These are phyloP conservation scores for Spizellomyces punctatus DNA, from an alignment of 192 early-diverging fungal species.

Conservation along the genomic window DNA sequence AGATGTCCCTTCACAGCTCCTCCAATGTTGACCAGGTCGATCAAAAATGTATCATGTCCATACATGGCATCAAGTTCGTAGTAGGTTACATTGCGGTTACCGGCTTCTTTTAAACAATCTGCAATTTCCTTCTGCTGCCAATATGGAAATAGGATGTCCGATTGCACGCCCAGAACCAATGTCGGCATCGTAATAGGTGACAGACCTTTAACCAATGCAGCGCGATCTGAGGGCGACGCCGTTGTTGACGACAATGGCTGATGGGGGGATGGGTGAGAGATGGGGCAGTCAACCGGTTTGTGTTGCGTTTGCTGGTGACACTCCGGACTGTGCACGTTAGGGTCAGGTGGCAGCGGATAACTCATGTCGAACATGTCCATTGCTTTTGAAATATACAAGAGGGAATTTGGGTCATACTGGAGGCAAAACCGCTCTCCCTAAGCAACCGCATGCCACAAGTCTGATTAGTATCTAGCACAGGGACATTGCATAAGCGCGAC, in stretches of 20 bases:
- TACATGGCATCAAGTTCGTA: slow-evolving; percentile 97
- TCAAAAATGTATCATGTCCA: slow-evolving; percentile 96
- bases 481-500: not conserved
- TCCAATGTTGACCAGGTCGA: slow-evolving; percentile 87
- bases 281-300: not conserved
- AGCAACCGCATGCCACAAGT: not conserved
- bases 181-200: slow-evolving; percentile 72
- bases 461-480: not conserved
- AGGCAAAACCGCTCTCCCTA: slow-evolving; percentile 90
- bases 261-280: slow-evolving; percentile 7
- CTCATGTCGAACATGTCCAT: slow-evolving; percentile 99
- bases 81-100: slow-evolving; percentile 90
- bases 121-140: slow-evolving; percentile 98
- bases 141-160: slow-evolving; percentile 93
- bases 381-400: slow-evolving; percentile 91
- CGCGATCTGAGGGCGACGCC: slow-evolving; percentile 47
- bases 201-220: slow-evolving; percentile 73
- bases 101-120: slow-evolving; percentile 75
- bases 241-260: slow-evolving; percentile 6
- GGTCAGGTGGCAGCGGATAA: not conserved
- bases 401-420: slow-evolving; percentile 92
- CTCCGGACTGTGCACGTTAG: slow-evolving; percentile 1
- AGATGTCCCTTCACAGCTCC: slow-evolving; percentile 88
- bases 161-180: slow-evolving; percentile 91
- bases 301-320: not conserved